Base-by-base conservation (phyloP, 106 monocot species). In the Narthecium ossifragum region DNA sequence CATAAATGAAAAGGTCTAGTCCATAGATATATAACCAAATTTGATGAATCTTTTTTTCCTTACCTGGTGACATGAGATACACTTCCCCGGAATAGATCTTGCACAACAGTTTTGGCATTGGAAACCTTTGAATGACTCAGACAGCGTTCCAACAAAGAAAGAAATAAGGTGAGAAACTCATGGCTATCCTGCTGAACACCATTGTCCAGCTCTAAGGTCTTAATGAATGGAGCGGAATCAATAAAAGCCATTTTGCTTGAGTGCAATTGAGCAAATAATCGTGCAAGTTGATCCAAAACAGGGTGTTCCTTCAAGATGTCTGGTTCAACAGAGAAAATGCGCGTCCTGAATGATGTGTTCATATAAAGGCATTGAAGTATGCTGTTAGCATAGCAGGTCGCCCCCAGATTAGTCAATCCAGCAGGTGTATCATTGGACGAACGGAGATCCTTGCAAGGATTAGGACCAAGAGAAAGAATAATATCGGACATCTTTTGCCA, bases 311-410 rank as follows among this genome's bases (percentile, higher is more conserved):
- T 76, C 62, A 98, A 65, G 54, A 89, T 64, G 17, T 86, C 86
- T 15, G 73, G 46, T 62, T 98, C 90, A 29, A 90, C 68, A 29
- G 90, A 83, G 59, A 98, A 87, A 36, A 90, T 90, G 34, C 96
- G 78, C 26, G 51, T 47, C 36, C 96, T 71, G 27, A 98, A 98
- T 8, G 78, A 55, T 3, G 68, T 68, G 57, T 98, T 98, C 96
- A 98, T 98, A 54, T 87, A 98, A 66, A 98, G 90, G 66, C 90
- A 98, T 57, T 98, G 96, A 45, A 98, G 90, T 68, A 98, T 90
- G 70, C 96, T 90, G 53, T 98, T 96, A 15, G 96, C 96, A 86
- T 98, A 98, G 70, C 96, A 98, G 46, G 96, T 98, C 18, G 96
- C 96, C 34, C 96, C 96, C 29, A 90, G 64, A 41, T 98, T 98